A percentile compares a stretch with the other conserved stretches of the same genome.
These are phyloP conservation scores for Saturnispora zaruensis DNA, from an alignment of 805 yeast genomes.

Conservation along the genomic window DNA sequence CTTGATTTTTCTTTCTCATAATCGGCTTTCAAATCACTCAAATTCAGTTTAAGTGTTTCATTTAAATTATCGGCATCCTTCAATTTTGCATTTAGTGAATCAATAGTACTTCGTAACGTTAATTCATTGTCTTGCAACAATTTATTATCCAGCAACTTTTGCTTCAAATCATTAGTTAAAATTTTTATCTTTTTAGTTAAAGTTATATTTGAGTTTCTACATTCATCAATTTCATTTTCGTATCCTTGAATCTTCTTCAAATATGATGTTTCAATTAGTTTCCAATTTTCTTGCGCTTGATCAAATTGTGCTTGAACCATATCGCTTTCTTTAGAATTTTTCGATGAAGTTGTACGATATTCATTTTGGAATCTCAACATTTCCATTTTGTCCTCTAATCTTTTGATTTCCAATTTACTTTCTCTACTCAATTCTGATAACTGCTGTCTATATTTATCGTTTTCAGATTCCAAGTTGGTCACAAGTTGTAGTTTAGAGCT, in stretches of 20 bases:
- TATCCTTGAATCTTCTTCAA: constrained; percentile 36
- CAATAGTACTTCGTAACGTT: constrained; percentile 20
- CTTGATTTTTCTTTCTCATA: constrained; percentile 20
- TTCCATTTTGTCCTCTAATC: constrained; percentile 67
- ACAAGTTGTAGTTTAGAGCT: constrained; percentile 18
- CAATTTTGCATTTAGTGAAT: constrained; percentile 13
- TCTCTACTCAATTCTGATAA: constrained; percentile 24
- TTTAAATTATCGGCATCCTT: constrained; percentile 19
- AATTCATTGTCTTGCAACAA: constrained; percentile 22
- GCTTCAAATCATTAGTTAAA: constrained; percentile 31
- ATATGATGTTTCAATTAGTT: constrained; percentile 62
- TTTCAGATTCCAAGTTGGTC: constrained; percentile 25
- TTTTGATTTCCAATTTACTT: constrained; percentile 37
- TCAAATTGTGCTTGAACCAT: constrained; percentile 62
- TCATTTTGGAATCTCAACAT: constrained; percentile 57
- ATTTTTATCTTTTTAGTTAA: constrained; percentile 24
- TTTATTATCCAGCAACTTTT: constrained; percentile 22
- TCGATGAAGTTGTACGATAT: constrained; percentile 8
- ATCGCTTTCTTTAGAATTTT: constrained; percentile 24
- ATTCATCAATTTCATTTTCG: constrained; percentile 37
- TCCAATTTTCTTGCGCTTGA: constrained; percentile 76
- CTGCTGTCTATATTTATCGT: constrained; percentile 14
- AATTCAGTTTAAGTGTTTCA: constrained; percentile 18
- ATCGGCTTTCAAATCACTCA: constrained; percentile 20
- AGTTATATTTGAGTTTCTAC: constrained; percentile 26